Percentiles rank a stretch among this genome's conserved stretches.
These are phyloP conservation scores for Abelmoschus esculentus DNA, from an alignment of 345 rosid genomes.

Conservation along the genomic window DNA sequence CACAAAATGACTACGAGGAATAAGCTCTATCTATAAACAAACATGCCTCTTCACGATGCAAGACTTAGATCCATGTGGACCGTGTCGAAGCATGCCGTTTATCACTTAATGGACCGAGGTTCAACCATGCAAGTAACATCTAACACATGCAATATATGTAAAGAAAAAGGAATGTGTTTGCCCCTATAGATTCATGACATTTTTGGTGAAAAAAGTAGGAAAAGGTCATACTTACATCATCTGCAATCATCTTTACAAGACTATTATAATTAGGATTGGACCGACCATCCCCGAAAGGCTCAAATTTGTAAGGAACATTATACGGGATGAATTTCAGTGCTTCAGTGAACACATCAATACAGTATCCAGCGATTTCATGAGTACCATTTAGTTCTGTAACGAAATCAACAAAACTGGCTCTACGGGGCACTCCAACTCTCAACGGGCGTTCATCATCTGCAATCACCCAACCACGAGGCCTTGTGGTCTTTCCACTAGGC, in stretches of 20 bases:
- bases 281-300: slow-evolving; percentile 57
- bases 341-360: slow-evolving; percentile 67
- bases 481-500: slow-evolving; percentile 66
- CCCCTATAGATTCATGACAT: not conserved
- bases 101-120: slow-evolving; percentile 1
- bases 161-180: too few species aligned
- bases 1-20: not conserved
- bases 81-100: not conserved
- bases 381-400: slow-evolving; percentile 40
- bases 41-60: not conserved
- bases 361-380: slow-evolving; percentile 54
- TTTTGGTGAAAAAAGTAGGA: not conserved
- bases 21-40: slow-evolving; percentile 3
- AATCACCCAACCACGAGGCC: slow-evolving; percentile 85
- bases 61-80: not conserved
- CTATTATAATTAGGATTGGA: slow-evolving; percentile 55
- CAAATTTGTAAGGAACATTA: slow-evolving; percentile 52
- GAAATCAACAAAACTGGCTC: slow-evolving; percentile 71
- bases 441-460: slow-evolving; percentile 52
- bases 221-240: slow-evolving; percentile 46
- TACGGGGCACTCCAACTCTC: slow-evolving; percentile 66
- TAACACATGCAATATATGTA: not conserved
- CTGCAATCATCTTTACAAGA: slow-evolving; percentile 41
- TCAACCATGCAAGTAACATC: not conserved
- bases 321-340: slow-evolving; percentile 65